These are phyloP conservation scores for Sugiyamaella valdiviana DNA, from an alignment of 805 yeast species.

Conservation along the genomic window DNA sequence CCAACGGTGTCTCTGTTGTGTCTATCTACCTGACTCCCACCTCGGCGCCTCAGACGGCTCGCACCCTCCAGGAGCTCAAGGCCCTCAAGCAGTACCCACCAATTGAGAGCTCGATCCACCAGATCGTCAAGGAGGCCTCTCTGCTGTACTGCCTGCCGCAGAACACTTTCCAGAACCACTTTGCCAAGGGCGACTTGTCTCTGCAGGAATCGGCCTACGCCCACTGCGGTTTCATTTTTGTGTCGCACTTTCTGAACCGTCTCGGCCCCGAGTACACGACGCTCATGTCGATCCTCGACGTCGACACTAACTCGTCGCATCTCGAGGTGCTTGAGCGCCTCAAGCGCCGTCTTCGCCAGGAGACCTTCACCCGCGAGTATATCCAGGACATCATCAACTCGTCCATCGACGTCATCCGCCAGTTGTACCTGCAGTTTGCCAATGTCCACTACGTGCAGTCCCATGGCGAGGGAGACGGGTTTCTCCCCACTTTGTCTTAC, in stretches of 20 bases:
- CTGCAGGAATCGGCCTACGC: slow-evolving; percentile 93
- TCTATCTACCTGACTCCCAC: slow-evolving; percentile 77
- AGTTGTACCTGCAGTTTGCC: slow-evolving; percentile 85
- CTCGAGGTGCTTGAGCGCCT: slow-evolving; percentile 71
- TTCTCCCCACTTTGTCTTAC: slow-evolving; percentile 63
- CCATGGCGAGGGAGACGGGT: slow-evolving; percentile 31
- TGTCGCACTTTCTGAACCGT: slow-evolving; percentile 89
- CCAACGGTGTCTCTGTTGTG: slow-evolving; percentile 79
- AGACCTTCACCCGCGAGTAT: slow-evolving; percentile 82
- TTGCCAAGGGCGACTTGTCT: slow-evolving; percentile 70
- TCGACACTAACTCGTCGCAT: slow-evolving; percentile 51
- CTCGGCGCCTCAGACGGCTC: slow-evolving; percentile 39
- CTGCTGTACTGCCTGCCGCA: slow-evolving; percentile 86
- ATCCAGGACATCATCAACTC: slow-evolving; percentile 70
- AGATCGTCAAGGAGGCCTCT: slow-evolving; percentile 90
- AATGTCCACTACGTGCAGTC: slow-evolving; percentile 76
- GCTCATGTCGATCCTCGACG: slow-evolving; percentile 56
- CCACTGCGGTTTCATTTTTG: slow-evolving; percentile 87
- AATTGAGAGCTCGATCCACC: slow-evolving; percentile 73
- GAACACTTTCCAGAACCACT: slow-evolving; percentile 68
- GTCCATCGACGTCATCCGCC: slow-evolving; percentile 66
- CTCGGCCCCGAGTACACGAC: slow-evolving; percentile 84
- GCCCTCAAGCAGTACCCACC: slow-evolving; percentile 35
- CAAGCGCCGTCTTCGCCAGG: slow-evolving; percentile 85
- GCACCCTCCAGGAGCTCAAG: slow-evolving; percentile 28